Evolutionary conservation across 768 basidiomycete genomes (phyloP).

Genomic region (Pilatotrama ljubarskyi): DNA sequence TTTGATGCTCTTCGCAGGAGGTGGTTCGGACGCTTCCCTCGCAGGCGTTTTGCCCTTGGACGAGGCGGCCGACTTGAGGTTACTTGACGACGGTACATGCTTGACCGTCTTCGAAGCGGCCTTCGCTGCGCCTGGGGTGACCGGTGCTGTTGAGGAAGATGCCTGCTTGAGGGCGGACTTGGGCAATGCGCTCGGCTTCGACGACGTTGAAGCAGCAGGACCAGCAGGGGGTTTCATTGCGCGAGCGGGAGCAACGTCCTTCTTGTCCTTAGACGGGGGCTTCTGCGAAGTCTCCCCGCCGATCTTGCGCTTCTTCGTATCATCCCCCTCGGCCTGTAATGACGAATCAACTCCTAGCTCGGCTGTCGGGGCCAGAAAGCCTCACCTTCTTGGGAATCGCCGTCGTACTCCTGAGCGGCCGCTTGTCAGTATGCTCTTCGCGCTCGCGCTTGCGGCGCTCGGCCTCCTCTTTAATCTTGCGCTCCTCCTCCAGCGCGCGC

Average conservation of each 20-base stretch:
- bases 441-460: conserved; percentile 82
- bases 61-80: conserved; percentile 39
- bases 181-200: conserved; percentile 11
- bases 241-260: conserved; percentile 33
- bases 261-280: conserved; percentile 56
- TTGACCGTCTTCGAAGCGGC: conserved; percentile 21
- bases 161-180: conserved; percentile 18
- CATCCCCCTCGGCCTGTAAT: conserved; percentile 60
- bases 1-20: conserved; percentile 64
- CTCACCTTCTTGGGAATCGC: conserved; percentile 56
- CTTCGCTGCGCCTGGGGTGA: conserved; percentile 10
- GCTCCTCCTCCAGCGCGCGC: conserved; percentile 64
- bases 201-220: conserved; percentile 20
- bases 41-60: conserved; percentile 50
- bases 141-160: conserved; percentile 1
- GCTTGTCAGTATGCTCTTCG: conserved; percentile 74
- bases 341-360: too few species aligned
- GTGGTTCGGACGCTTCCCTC: conserved; percentile 51
- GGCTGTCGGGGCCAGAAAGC: too few species aligned
- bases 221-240: conserved; percentile 31
- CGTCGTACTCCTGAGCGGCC: conserved; percentile 47
- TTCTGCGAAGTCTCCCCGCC: conserved; percentile 56
- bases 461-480: conserved; percentile 67
- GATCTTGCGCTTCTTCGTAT: conserved; percentile 70
- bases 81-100: conserved; percentile 28